Base-by-base conservation (phyloP, 2,329 filamentous ascomycete species). In the Clarireedia homoeocarpa region DNA sequence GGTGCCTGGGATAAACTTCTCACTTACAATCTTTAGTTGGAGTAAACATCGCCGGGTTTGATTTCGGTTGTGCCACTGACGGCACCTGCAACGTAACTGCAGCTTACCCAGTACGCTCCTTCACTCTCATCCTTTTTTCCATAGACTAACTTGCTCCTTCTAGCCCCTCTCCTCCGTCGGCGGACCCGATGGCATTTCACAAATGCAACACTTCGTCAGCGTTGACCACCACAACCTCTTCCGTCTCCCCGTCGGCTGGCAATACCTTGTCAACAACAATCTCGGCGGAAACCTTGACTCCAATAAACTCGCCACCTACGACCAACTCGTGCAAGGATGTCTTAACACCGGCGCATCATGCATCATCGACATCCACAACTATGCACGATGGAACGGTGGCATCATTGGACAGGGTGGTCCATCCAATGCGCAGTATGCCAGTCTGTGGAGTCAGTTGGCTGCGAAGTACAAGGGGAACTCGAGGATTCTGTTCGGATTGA, bases 321-420 rank as follows among this genome's bases (percentile, higher is more conserved):
- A 85, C 62, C 70, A 73, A 26, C 69, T 85, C 7, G 72, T 85
- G 23, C 75, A 82, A 61, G 74, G 73, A 26, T 85, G 82, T 62
- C 70, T 85, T 17, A 71, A 66, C 17, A 79, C 79, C 0, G 81
- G 80, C 23, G 78, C 81, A 1, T 70, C 74, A 59, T 85, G 82
- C 67, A 79, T 85, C 63, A 72, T 85, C 54, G 81, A 85, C 63
- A 64, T 81, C 27, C 77, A 81, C 71, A 81, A 81, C 68, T 81
- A 67, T 69, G 82, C 77, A 0, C 75, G 83, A 48, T 86, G 79
- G 75, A 78, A 87, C 61, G 79, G 79, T 14, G 69, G 70, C 2
- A 81, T 88, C 60, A 78, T 88, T 55, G 84, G 84, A 1, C 83
- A 87, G 65, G 83, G 82, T 23, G 84, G 83, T 0, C 82, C 83